Base-by-base conservation (phyloP, 2,329 filamentous ascomycete species). In the Ophiognomonia clavigignenti-juglandacearum region DNA sequence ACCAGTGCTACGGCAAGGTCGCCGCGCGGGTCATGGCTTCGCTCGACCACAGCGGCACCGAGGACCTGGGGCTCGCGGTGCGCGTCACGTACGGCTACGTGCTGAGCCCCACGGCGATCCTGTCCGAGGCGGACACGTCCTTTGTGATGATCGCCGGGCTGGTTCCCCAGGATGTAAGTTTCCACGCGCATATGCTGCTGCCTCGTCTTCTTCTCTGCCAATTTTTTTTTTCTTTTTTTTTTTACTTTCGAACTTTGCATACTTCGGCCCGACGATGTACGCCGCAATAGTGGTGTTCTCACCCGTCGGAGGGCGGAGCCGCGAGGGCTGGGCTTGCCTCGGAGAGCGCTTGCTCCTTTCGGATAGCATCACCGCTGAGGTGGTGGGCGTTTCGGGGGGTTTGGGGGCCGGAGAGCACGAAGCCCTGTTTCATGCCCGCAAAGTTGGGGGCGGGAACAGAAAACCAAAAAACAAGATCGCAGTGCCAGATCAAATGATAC, bases 111-210 rank as follows among this genome's bases (percentile, higher is more conserved):
- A 67, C 64, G 9, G 65, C 53, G 20, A 63, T 78, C 11, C 57
- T 77, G n/a, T 67, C 61, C 10, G 56, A 65, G 4, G 61, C 61
- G 11, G 74, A 78, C 56, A 78, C 69, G 3, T 76, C 73, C 23
- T 74, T 71, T 53, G 68, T 74, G n/a, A 58, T 77, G 42, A 68
- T 77, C 35, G 71, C 74, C 4, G 72, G 66, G 4, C 50, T 78
- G 40, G 69, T 78, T 45, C 73, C 73, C 11, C 73, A 76, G 58
- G 72, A 77, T 60, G 73, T 72, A 55, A 61, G 67, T 57, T 6
- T 20, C n/a, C 29, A 13, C 4, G 4, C 10, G 29, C 29, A 10
- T 31, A 5, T 5, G 4, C 13, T 31, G 5, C 29, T n/a, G n/a
- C 11, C 32, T 16, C 32, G 4, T 7, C n/a, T n/a, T n/a, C n/a